These are phyloP conservation scores for Fusarium sp. DNA, from an alignment of 2,329 filamentous ascomycete genomes.

Conservation along the genomic window DNA sequence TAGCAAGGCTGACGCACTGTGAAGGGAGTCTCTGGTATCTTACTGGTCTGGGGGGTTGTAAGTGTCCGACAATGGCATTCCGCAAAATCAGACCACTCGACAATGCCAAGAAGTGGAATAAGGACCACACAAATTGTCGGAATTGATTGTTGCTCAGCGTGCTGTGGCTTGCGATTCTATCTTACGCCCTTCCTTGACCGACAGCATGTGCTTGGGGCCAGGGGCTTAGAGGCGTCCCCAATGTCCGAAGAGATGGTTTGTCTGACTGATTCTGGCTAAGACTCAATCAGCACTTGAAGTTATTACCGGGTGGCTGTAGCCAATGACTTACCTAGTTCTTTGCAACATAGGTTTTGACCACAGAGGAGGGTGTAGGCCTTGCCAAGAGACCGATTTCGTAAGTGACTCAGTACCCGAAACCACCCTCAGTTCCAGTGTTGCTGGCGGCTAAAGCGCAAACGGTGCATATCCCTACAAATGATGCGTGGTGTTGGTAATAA, in stretches of 20 bases:
- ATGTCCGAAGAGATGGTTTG: slow-evolving; percentile 1
- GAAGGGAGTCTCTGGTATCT: slow-evolving; percentile 18
- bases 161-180: slow-evolving; percentile 44
- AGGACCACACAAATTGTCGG: slow-evolving; percentile 28
- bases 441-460: slow-evolving; percentile 14
- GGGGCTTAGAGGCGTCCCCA: neutral
- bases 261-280: slow-evolving; percentile 6
- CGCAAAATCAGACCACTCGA: slow-evolving; percentile 44
- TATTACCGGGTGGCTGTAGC: slow-evolving; percentile 4
- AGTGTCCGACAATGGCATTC: slow-evolving; percentile 36
- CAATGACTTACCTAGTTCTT: neutral
- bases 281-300: slow-evolving; percentile 6
- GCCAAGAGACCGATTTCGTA: neutral
- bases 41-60: slow-evolving; percentile 35
- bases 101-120: slow-evolving; percentile 33
- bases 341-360: neutral
- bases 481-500: neutral
- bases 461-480: slow-evolving; percentile 1
- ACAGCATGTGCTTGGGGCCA: slow-evolving; percentile 14
- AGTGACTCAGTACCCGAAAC: neutral
- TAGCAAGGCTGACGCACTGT: slow-evolving; percentile 33
- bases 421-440: neutral
- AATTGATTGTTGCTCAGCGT: slow-evolving; percentile 37
- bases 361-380: neutral
- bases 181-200: slow-evolving; percentile 39